These are phyloP conservation scores for Cryptosporidium felis DNA, from an alignment of 169 alveolate genomes.

Conservation along the genomic window DNA sequence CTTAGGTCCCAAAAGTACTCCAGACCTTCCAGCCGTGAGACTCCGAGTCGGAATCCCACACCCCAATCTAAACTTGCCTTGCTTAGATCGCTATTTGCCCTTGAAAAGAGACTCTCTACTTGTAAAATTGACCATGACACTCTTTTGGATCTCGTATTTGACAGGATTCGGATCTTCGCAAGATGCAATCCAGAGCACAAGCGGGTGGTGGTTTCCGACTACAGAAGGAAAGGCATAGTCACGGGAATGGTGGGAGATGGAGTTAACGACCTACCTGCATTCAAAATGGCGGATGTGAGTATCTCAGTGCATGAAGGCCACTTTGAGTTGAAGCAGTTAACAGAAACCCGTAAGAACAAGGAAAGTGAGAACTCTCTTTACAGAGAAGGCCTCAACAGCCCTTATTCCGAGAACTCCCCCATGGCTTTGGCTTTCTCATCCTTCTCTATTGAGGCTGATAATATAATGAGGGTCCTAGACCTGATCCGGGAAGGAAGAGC, in stretches of 20 bases:
- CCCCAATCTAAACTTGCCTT: no score
- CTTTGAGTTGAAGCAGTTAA: neutral
- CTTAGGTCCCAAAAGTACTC: slow-evolving; percentile 11
- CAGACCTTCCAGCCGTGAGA: neutral
- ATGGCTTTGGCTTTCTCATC: slow-evolving; percentile 63
- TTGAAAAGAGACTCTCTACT: no score
- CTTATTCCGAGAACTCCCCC: slow-evolving; percentile 31
- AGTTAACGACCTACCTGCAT: slow-evolving; percentile 58
- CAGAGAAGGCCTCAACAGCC: neutral
- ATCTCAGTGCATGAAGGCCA: slow-evolving; percentile 20
- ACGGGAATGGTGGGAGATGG: slow-evolving; percentile 71
- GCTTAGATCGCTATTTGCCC: no score
- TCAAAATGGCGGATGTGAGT: slow-evolving; percentile 51
- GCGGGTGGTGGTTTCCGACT: slow-evolving; percentile 9
- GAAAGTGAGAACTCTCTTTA: neutral
- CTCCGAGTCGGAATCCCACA: neutral
- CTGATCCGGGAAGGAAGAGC: slow-evolving; percentile 65
- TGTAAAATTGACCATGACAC: no score
- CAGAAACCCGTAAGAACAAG: neutral
- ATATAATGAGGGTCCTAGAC: slow-evolving; percentile 23
- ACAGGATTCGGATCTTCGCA: slow-evolving; percentile 32
- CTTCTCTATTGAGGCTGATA: slow-evolving; percentile 41
- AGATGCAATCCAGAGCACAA: slow-evolving; percentile 60
- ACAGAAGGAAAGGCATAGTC: neutral
- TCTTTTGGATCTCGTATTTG: slow-evolving; percentile 25